Conservation (phyloP, 768 basidiomycete species). For the Lentinula guzmanii region DNA sequence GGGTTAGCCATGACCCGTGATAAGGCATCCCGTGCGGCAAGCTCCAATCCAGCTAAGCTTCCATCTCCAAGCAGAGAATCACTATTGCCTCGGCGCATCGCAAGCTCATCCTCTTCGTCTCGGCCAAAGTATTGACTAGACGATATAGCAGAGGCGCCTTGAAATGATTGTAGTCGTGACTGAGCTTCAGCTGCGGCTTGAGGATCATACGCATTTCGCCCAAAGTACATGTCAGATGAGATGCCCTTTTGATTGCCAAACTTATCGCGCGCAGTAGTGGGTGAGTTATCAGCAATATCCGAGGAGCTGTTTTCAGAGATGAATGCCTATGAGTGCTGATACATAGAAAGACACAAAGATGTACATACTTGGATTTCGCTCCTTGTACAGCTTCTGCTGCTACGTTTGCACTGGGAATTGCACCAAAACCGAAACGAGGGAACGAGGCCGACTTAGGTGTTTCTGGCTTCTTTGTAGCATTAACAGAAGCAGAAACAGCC, state of each 20-base stretch:
- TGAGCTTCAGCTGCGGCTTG: conserved; percentile 68
- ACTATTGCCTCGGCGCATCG: conserved; percentile 11
- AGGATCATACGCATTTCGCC: conserved; percentile 82
- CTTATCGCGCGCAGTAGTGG: conserved; percentile 81
- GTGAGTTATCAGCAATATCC: conserved; percentile 45
- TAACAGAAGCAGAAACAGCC: conserved; percentile 19
- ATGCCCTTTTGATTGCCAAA: conserved; percentile 94
- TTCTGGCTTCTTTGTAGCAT: conserved; percentile 4
- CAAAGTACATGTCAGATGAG: conserved; percentile 98
- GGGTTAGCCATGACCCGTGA: conserved; percentile 73
- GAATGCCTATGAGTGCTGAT: not conserved
- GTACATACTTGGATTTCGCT: not conserved
- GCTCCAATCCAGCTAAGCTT: conserved; percentile 50
- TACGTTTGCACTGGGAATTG: conserved; percentile 59
- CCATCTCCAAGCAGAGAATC: conserved; percentile 41
- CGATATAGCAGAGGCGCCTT: conserved; percentile 89
- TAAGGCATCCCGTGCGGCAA: conserved; percentile 71
- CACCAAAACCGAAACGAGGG: conserved; percentile 79
- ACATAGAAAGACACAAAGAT: not conserved
- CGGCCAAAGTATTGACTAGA: conserved; percentile 96
- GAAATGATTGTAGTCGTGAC: conserved; percentile 75
- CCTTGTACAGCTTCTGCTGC: conserved; percentile 35
- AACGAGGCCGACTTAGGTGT: conserved; percentile 34
- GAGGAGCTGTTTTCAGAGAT: conserved; percentile 2
- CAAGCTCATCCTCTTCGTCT: conserved; percentile 67